Evolutionary conservation across 78 protist genomes (phyloP), one percentile per base, ranked within the genome.

Genomic region (Neovahlkampfia damariscottae): DNA sequence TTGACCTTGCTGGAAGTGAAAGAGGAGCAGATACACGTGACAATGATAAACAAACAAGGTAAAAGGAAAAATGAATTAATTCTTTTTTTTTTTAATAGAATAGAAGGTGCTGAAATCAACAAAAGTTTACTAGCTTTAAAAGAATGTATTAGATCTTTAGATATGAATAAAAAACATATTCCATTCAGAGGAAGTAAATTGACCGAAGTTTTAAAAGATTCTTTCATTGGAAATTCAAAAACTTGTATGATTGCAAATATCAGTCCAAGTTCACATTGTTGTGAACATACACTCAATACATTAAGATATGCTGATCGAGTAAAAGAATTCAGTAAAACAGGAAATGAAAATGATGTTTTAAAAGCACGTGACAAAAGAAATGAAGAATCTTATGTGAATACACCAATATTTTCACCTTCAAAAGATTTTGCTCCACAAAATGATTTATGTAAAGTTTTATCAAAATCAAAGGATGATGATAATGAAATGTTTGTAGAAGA

Each of bases 61-160:
- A n/a, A n/a, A n/a, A n/a, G n/a, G n/a, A n/a, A n/a, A n/a, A n/a
- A n/a, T n/a, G n/a, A n/a, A n/a, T n/a, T n/a, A n/a, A n/a, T n/a
- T n/a, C n/a, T n/a, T n/a, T n/a, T n/a, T n/a, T n/a, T n/a, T n/a
- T n/a, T n/a, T n/a, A n/a, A n/a, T n/a, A n/a, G 97, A 27, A 74
- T 86, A 75, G 98, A 95, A 77, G 96, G 96, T 27, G 95, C 96
- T 9, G 92, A 90, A 39, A 95, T 95, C 88, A 95, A 95, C 79
- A 84, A 88, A 82, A 72, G 85, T 70, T 72, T 95, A 34, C 86
- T 95, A 66, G 94, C 96, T 2, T 85, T 95, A n/a, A 91, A 95
- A 73, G 98, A 95, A 62, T 95, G 98, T 82, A 95, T 95, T 83
- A 78, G 97, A 27, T 88, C 95, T 1, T 78, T 94, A 19, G 95